Evolutionary conservation across 2,329 filamentous ascomycete genomes (phyloP), one percentile per base, ranked within the genome.

Genomic region (Byssochlamys sp.): DNA sequence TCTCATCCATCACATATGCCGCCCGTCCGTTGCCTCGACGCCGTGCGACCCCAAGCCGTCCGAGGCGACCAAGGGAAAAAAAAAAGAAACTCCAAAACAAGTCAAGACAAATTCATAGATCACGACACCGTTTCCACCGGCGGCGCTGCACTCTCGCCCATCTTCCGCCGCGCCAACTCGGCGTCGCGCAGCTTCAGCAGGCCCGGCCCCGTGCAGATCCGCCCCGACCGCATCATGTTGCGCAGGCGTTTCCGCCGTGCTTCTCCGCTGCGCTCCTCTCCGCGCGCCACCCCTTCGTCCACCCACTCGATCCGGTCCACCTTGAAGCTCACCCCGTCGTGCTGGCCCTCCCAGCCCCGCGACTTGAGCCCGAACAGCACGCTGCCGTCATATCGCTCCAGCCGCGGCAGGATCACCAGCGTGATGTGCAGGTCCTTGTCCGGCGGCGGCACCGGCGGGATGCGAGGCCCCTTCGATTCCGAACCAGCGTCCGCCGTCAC

Each of bases 311-410:
- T 82, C 55, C 85, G 84, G 60, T 85, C 80, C 53, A 99, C 83
- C 80, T 88, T 90, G 73, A 89, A 97, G 70, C 91, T 96, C 71
- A 96, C 83, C 2, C 91, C 91, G 64, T 95, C 91, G 67, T 96
- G 91, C 12, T 79, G 80, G 26, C 81, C 82, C 5, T 84, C 87
- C 80, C 91, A 96, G 59, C 87, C 84, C 28, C 91, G 84, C 62
- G 89, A 95, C 63, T 85, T 86, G 57, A 99, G 83, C 2, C 92
- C 92, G 66, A 88, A 90, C 50, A 90, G 82, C 0, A 87, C 87
- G 0, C 84, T 87, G 4, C 85, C 84, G 0, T 83, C 78, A 69
- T 97, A 99, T 60, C 84, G 84, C 61, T 90, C 81, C 2, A 99
- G 77, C 0, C 84, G 80, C 0, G 92, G 94, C 0, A 97, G 79